phyloP scores from a whole-genome alignment of 139 green algal genomes.

The Astrephomene gubernaculifera region DNA sequence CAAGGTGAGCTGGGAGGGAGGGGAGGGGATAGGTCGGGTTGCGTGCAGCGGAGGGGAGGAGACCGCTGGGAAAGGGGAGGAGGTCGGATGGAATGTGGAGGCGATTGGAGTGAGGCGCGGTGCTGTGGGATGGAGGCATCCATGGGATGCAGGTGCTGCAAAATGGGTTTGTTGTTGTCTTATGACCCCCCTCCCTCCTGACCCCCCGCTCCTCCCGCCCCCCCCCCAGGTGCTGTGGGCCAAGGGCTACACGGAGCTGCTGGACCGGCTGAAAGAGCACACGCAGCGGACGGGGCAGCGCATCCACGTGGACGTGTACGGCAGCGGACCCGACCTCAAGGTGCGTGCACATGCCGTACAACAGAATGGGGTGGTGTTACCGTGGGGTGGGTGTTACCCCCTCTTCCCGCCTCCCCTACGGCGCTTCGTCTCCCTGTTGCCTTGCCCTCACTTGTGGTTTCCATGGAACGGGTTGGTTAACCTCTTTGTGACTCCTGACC shows the following conservation, averaged over 20 bases:
- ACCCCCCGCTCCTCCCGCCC: not conserved
- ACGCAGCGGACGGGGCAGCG: slow-evolving; percentile 59
- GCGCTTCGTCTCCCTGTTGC: not conserved
- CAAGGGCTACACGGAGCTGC: slow-evolving; percentile 99
- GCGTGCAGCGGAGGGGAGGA: too few species aligned
- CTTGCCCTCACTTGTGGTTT: not conserved
- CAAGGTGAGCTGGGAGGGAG: slow-evolving; percentile 60
- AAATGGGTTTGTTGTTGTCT: too few species aligned
- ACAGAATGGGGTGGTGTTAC: not conserved
- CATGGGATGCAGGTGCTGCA: too few species aligned
- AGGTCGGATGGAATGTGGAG: too few species aligned
- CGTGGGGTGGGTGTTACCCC: not conserved
- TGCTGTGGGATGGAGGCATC: too few species aligned
- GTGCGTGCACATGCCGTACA: too few species aligned
- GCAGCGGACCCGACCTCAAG: slow-evolving; percentile 89
- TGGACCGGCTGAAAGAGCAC: slow-evolving; percentile 85
- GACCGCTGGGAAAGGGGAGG: too few species aligned
- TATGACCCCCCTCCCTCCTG: not conserved
- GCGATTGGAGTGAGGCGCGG: too few species aligned
- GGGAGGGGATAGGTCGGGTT: not conserved
- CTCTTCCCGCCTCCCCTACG: not conserved
- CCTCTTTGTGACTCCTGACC: too few species aligned
- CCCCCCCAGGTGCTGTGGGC: slow-evolving; percentile 85
- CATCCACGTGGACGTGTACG: slow-evolving; percentile 93
- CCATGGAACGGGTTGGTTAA: too few species aligned